Percentiles rank a stretch among this genome's conserved stretches.
phyloP scores from a whole-genome alignment of 192 early-diverging fungal species.

The Umbelopsis ramanniana region DNA sequence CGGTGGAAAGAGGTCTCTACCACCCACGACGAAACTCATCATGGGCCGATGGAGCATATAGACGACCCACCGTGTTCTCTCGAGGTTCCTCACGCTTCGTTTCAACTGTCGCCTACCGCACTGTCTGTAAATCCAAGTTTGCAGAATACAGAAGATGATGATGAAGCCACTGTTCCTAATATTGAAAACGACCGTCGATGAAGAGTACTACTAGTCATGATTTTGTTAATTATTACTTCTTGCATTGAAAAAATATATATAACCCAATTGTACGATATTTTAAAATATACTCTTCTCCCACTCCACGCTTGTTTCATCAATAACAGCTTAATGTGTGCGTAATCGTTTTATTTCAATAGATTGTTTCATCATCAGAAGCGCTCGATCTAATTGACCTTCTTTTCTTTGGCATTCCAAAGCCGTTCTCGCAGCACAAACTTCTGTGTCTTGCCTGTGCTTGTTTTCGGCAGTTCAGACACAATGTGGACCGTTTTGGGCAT shows the following conservation, averaged over 20 bases:
- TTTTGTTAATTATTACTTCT: neutral
- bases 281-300: too few relatives aligned
- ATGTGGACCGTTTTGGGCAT: constrained; percentile 48
- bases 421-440: constrained; percentile 58
- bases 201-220: neutral
- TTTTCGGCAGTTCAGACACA: constrained; percentile 53
- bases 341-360: too few relatives aligned
- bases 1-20: neutral
- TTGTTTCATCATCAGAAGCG: too few relatives aligned
- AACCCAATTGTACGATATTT: neutral
- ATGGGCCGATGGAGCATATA: neutral
- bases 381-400: constrained; percentile 36
- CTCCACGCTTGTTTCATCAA: too few relatives aligned
- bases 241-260: neutral
- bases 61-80: neutral
- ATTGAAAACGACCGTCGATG: neutral
- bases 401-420: constrained; percentile 47
- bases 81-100: neutral
- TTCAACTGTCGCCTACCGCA: neutral
- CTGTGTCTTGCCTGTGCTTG: constrained; percentile 54
- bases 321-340: too few relatives aligned
- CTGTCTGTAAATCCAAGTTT: neutral
- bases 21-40: neutral
- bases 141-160: neutral
- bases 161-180: neutral